Percentiles rank a stretch among this genome's conserved stretches.
Conservation (phyloP, 116 monocot species). For the Posidonia oceanica region DNA sequence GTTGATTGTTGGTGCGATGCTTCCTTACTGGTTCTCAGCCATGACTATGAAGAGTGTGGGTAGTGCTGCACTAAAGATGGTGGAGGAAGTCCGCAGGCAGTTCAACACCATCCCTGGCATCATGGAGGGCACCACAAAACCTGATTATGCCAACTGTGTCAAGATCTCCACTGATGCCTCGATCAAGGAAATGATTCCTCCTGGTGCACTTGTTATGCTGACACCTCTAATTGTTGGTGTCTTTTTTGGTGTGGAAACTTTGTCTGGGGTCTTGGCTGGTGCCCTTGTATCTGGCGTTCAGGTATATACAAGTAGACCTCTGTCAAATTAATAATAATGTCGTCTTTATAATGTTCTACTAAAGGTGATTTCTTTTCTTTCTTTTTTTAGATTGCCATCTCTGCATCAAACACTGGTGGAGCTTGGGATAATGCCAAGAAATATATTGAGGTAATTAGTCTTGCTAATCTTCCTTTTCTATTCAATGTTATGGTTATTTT, state of each 20-base stretch:
- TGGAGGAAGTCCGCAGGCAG: slow-evolving; percentile 24
- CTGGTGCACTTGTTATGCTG: slow-evolving; percentile 27
- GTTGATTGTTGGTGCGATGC: slow-evolving; percentile 18
- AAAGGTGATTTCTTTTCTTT: background rate
- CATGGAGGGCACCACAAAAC: slow-evolving; percentile 25
- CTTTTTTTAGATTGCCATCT: slow-evolving; percentile 24
- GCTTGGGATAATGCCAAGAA: slow-evolving; percentile 41
- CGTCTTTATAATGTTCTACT: background rate
- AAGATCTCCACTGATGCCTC: slow-evolving; percentile 39
- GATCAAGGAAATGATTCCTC: slow-evolving; percentile 33
- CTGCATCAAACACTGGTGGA: slow-evolving; percentile 36
- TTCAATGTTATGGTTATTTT: background rate
- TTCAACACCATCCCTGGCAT: slow-evolving; percentile 32
- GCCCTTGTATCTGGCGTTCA: slow-evolving; percentile 33
- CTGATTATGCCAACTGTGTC: slow-evolving; percentile 30
- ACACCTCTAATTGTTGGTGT: slow-evolving; percentile 28
- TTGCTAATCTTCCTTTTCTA: background rate
- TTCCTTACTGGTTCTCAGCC: slow-evolving; percentile 28
- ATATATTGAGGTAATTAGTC: slow-evolving; percentile 26
- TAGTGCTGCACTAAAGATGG: slow-evolving; percentile 26
- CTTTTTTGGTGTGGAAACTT: slow-evolving; percentile 29
- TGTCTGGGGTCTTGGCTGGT: slow-evolving; percentile 27
- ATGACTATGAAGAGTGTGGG: slow-evolving; percentile 33
- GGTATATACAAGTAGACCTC: slow-evolving; percentile 1
- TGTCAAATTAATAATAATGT: background rate